Percentiles rank a stretch among this genome's conserved stretches.
These are phyloP conservation scores for Tripidium arundinaceum DNA, from an alignment of 202 grass and related monocot species.

Conservation along the genomic window DNA sequence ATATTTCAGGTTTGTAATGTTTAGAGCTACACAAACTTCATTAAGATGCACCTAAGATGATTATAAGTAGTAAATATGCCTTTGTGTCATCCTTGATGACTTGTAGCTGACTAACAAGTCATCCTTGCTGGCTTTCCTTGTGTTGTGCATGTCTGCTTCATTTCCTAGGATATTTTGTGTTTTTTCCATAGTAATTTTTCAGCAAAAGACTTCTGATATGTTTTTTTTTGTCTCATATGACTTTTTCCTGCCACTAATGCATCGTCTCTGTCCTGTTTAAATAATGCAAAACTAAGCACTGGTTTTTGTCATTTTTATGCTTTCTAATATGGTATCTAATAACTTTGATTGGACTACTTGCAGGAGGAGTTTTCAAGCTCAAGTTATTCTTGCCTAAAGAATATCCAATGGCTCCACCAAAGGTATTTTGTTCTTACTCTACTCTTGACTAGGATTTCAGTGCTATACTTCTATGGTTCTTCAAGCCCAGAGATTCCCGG, in stretches of 20 bases:
- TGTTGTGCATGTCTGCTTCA: not conserved
- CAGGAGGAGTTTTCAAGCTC: constrained; percentile 89
- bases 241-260: not conserved
- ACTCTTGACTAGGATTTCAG: not conserved
- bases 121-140: not conserved
- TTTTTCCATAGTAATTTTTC: too few relatives aligned
- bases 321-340: not conserved
- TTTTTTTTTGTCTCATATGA: not conserved
- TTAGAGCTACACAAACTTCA: not conserved
- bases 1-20: not conserved
- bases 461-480: too few relatives aligned
- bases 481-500: too few relatives aligned
- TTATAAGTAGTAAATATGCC: constrained; percentile 1
- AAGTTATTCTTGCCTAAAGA: constrained; percentile 87
- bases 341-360: constrained; percentile 7
- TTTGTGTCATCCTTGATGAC: too few relatives aligned
- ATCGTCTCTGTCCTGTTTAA: not conserved
- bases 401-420: constrained; percentile 90
- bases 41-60: not conserved
- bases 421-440: constrained; percentile 35
- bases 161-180: not conserved
- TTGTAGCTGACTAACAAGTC: not conserved
- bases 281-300: not conserved
- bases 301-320: not conserved
- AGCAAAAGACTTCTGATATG: not conserved